Conservation (phyloP, 371 early-diverging fungal species). For the Mortierella sp. region DNA sequence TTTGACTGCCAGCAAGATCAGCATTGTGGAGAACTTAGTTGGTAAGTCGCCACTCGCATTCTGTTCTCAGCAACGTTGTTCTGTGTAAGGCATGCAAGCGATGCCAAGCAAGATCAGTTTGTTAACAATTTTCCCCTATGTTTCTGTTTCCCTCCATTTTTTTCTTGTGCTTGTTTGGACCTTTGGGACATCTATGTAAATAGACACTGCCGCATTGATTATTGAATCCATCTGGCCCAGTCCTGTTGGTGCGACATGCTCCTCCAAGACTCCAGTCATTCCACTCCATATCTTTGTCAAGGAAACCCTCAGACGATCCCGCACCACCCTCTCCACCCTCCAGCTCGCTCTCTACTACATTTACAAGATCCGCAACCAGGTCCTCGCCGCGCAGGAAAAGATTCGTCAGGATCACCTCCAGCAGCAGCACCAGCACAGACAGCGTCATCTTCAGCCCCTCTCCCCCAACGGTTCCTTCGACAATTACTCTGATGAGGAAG, state of each 20-base stretch:
- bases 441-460: constrained; percentile 37
- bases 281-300: constrained; percentile 82
- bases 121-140: background rate
- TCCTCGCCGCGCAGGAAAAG: constrained; percentile 54
- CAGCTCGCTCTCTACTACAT: constrained; percentile 83
- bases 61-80: background rate
- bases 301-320: constrained; percentile 83
- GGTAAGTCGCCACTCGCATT: constrained; percentile 27
- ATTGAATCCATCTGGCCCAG: constrained; percentile 75
- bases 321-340: constrained; percentile 84
- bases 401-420: constrained; percentile 53
- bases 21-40: constrained; percentile 52
- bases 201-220: constrained; percentile 72
- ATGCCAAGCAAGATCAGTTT: background rate
- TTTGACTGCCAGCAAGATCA: constrained; percentile 44
- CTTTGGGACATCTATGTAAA: background rate
- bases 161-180: background rate
- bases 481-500: constrained; percentile 29
- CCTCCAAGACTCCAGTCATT: constrained; percentile 63
- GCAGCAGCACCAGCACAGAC: constrained; percentile 24
- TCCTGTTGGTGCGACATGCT: constrained; percentile 40
- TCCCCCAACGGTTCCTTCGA: constrained; percentile 46
- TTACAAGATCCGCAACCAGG: constrained; percentile 65
- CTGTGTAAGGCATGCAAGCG: background rate
- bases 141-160: background rate